Evolutionary conservation across 257 asterid species (phyloP).

Genomic region (Gynochthodes officinalis): DNA sequence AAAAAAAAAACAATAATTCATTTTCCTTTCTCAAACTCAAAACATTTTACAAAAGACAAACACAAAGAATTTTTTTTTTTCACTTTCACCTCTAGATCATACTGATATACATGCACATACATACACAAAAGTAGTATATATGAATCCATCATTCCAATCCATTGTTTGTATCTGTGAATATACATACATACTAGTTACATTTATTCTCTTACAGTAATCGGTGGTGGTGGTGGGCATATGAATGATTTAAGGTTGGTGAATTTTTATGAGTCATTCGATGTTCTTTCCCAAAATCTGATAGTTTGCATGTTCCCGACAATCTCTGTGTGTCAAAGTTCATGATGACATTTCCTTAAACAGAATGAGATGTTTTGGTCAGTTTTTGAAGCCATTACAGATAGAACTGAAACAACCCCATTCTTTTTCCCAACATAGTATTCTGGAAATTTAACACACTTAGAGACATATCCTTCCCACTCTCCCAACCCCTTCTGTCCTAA

Average conservation of each 20-base stretch:
- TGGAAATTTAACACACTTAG: slow-evolving; percentile 26
- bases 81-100: background rate
- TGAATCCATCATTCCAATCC: slow-evolving; percentile 15
- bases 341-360: slow-evolving; percentile 54
- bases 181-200: background rate
- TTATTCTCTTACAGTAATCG: background rate
- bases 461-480: slow-evolving; percentile 32
- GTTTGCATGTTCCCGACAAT: slow-evolving; percentile 96
- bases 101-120: background rate
- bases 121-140: slow-evolving; percentile 9
- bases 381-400: slow-evolving; percentile 29
- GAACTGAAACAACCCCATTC: slow-evolving; percentile 30
- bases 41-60: no score
- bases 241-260: slow-evolving; percentile 28
- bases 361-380: slow-evolving; percentile 31
- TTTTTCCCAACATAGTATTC: slow-evolving; percentile 35
- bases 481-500: slow-evolving; percentile 16
- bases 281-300: slow-evolving; percentile 55
- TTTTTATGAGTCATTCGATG: slow-evolving; percentile 36
- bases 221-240: slow-evolving; percentile 2
- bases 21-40: no score
- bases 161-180: slow-evolving; percentile 7
- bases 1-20: no score
- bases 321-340: slow-evolving; percentile 61
- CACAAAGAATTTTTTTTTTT: background rate